phyloP scores from a whole-genome alignment of 2,329 filamentous ascomycete genomes.

The Bipolaris bicolor region DNA sequence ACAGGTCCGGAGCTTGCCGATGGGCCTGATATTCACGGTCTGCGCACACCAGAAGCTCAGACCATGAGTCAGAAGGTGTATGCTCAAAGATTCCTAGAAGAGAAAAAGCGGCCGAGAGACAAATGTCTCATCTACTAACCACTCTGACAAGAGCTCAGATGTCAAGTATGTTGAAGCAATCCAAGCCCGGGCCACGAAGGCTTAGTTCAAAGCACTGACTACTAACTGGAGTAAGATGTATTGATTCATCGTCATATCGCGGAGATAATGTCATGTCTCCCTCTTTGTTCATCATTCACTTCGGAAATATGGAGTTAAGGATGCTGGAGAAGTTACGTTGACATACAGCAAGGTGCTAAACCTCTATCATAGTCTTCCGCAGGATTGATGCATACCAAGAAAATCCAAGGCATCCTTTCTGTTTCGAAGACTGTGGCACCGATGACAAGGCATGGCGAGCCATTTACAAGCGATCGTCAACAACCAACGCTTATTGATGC shows the following conservation, averaged over 20 bases:
- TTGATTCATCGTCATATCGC: too few species aligned
- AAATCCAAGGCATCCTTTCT: neutral
- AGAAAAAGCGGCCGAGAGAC: neutral
- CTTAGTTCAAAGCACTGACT: neutral
- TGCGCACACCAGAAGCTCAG: neutral
- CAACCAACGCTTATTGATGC: slow-evolving; percentile 7
- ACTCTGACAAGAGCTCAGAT: neutral
- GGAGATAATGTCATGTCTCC: neutral
- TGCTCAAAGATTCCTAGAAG: neutral
- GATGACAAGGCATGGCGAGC: neutral
- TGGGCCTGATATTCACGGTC: neutral
- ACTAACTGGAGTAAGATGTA: neutral
- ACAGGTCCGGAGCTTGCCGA: too few species aligned
- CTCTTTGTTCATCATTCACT: neutral
- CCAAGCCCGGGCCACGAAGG: neutral
- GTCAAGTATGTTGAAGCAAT: neutral
- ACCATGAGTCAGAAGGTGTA: neutral
- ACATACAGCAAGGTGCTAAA: neutral
- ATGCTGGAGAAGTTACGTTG: neutral
- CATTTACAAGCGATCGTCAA: neutral
- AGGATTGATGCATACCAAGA: neutral
- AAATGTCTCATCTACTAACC: neutral
- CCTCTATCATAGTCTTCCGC: too few species aligned
- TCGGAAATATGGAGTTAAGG: too few species aligned
- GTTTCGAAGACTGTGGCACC: neutral